Evolutionary conservation across 768 basidiomycete species (phyloP), one percentile per base, ranked within the genome.

Genomic region (Mycena olivaceomarginata): DNA sequence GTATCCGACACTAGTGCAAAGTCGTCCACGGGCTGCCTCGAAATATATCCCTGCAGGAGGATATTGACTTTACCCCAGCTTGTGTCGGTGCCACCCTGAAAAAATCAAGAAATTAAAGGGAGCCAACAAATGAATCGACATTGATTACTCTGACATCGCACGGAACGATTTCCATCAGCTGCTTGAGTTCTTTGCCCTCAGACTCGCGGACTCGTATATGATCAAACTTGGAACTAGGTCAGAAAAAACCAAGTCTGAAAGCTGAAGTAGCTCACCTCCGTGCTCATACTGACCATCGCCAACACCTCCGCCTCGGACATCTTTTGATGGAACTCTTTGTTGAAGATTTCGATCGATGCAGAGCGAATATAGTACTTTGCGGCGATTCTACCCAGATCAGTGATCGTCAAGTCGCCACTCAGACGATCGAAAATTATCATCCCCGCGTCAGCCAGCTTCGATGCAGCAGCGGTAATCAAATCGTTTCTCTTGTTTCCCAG

Each of bases 221-320:
- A 75, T 97, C 92, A 81, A 99, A 99, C 96, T 98, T 67, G 56
- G 67, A 63, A 25, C 40, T 10, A 9, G 9, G 40, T 48, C 62
- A 48, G 22, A 67, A 40, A n/a, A 69, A 67, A 46, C 13, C 25
- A 74, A 25, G 69, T 10, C 16, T 12, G 20, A 31, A 78, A 53
- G 70, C 39, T 5, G 22, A 31, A 41, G 64, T 37, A 15, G 74
- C 87, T 77, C 78, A 96, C 97, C 90, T 99, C 98, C 16, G 96
- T 97, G 76, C 97, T 98, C 89, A 90, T 92, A 80, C 96, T 93
- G 45, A 99, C 90, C 92, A 99, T 93, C 2, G 85, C 90, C 73
- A 99, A 89, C 40, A 97, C 92, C 85, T 99, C 97, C 2, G 98
- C 98, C 85, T 99, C 98, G 2, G 94, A 91, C 98, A 99, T 98